Evolutionary conservation across 768 basidiomycete species (phyloP), one percentile per base, ranked within the genome.

Genomic region (Hydnomerulius pinastri): DNA sequence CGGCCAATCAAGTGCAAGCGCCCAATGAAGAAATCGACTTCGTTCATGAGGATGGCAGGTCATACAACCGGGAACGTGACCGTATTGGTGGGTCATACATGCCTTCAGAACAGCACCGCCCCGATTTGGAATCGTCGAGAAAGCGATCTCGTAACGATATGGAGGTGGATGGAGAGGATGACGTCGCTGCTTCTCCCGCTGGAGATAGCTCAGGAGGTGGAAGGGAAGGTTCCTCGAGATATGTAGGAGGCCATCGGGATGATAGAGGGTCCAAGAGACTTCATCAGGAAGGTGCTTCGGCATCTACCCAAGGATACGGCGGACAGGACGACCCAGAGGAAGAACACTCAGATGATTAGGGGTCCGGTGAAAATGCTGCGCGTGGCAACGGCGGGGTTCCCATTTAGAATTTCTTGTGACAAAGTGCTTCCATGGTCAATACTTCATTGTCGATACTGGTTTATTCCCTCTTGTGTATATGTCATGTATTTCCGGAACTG

Each of bases 111-210:
- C 77, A 72, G 64, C 68, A 64, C 54, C 74, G 68, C 29, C 67
- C 72, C 48, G 56, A 68, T 62, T 57, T 71, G 61, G 79, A 79
- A 40, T 65, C 76, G 36, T 67, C 71, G 49, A 78, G 81, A 64
- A 86, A 84, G 63, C 76, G 85, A 48, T 74, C 71, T 55, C 74
- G 81, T 51, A 77, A 77, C 43, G 85, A 86, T 46, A 82, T 85
- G 82, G 85, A 87, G 35, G 72, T 79, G 41, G 82, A 83, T 48
- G 79, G 70, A 39, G 78, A 78, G 24, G 73, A 77, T 70, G 78
- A 79, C 64, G 74, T 70, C 55, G 71, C 61, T 23, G 66, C 46
- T 48, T 64, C 69, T 18, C 67, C 58, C 52, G 61, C 54, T 20
- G 65, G 58, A 41, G 60, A 57, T 53, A 61, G 49, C 51, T 63